Percentiles rank a stretch among this genome's conserved stretches.
These are phyloP conservation scores for Candolleomyces aberdarensis DNA, from an alignment of 768 basidiomycete genomes.

Conservation along the genomic window DNA sequence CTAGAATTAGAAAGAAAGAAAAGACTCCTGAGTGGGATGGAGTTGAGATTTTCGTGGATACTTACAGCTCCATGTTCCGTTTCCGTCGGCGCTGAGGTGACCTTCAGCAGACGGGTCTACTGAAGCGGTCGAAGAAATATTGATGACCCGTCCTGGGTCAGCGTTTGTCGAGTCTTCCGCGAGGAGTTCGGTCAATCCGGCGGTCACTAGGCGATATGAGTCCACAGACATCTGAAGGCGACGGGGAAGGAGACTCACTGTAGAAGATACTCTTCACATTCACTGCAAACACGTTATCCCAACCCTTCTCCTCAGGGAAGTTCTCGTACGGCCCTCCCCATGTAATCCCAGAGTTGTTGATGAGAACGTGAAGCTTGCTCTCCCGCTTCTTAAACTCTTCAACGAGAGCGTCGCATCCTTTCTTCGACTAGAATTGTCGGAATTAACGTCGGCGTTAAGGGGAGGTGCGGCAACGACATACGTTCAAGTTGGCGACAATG, in stretches of 20 bases:
- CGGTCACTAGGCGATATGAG: slow-evolving; percentile 41
- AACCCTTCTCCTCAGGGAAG: slow-evolving; percentile 79
- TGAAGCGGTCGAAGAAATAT: slow-evolving; percentile 73
- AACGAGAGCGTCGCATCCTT: slow-evolving; percentile 74
- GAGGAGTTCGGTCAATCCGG: slow-evolving; percentile 57
- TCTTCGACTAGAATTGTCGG: slow-evolving; percentile 51
- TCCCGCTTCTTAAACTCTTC: slow-evolving; percentile 67
- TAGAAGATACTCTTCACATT: slow-evolving; percentile 89
- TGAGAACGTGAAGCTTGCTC: slow-evolving; percentile 72
- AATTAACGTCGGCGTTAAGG: background rate
- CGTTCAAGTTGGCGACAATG: slow-evolving; percentile 70
- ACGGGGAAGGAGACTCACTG: slow-evolving; percentile 39
- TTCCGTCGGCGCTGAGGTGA: slow-evolving; percentile 47
- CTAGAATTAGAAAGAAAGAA: slow-evolving; percentile 31
- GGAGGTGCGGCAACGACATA: slow-evolving; percentile 33
- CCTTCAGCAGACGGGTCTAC: slow-evolving; percentile 51
- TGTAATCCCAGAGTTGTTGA: slow-evolving; percentile 80
- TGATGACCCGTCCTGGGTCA: slow-evolving; percentile 77
- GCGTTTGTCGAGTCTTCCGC: slow-evolving; percentile 57
- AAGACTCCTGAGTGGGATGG: background rate
- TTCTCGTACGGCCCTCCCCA: slow-evolving; percentile 73
- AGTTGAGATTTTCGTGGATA: slow-evolving; percentile 11
- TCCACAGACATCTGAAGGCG: slow-evolving; percentile 3
- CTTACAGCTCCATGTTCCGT: slow-evolving; percentile 80
- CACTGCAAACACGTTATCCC: slow-evolving; percentile 80